Evolutionary conservation across 306 rosid species (phyloP), one percentile per base, ranked within the genome.

Genomic region (Prunus mume): DNA sequence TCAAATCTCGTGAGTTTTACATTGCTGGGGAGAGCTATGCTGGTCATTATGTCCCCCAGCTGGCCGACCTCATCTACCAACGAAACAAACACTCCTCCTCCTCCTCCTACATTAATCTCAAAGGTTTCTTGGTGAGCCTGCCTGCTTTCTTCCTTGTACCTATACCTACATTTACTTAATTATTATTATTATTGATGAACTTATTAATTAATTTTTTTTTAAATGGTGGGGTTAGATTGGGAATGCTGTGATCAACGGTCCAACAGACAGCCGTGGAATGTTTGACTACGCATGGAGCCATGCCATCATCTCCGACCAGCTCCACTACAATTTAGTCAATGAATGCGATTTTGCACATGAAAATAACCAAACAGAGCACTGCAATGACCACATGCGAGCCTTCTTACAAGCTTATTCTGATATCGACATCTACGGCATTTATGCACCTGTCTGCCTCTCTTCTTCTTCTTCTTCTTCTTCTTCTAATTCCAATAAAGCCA

Each of bases 31-130:
- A 89, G 76, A 91, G 93, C 83, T 91, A 89, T 50, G 93, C 86
- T 13, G 92, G 97, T 0, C 94, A 91, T 70, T 91, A 89, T 73
- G 91, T 85, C 83, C 91, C 96, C 6, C 96, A 93, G 73, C 93
- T 93, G 46, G 89, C 96, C 2, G 89, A 93, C 76, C 88, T 86
- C 51, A 89, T 92, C 68, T 78, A 83, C 13, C 82, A 86, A 15
- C 75, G 76, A 15, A 92, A 90, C 60, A 81, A 58, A 2, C 60
- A 83, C 58, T 54, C 73, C 46, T 68, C 83, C 68, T 61, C 45
- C 41, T 77, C 79, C 55, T 84, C 82, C n/a, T 64, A 74, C 73
- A 86, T 91, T 32, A 90, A 90, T 69, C 87, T 90, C 83, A 90
- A 88, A 79, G 97, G 95, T 1, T 77, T 91, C 81, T 61, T 91